These are phyloP conservation scores for Petrea volubilis DNA, from an alignment of 257 asterid genomes.

Conservation along the genomic window DNA sequence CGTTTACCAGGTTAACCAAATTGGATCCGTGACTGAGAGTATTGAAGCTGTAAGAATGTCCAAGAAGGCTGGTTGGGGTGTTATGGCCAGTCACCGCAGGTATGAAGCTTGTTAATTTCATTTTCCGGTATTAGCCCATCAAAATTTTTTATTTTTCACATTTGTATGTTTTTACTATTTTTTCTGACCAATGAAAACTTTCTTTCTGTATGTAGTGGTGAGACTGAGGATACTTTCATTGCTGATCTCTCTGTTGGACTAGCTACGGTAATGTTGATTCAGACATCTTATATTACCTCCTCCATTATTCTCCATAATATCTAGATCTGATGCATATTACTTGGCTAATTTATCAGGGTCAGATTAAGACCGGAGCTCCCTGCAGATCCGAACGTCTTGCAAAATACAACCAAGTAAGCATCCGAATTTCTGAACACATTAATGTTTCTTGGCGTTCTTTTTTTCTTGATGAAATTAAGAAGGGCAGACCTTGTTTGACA, in stretches of 20 bases:
- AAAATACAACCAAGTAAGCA: conserved; percentile 87
- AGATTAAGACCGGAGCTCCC: conserved; percentile 98
- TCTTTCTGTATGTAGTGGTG: conserved; percentile 67
- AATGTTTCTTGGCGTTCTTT: not conserved
- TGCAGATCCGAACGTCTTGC: conserved; percentile 98
- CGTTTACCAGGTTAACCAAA: conserved; percentile 84
- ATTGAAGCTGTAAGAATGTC: conserved; percentile 97
- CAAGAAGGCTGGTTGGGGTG: conserved; percentile 98
- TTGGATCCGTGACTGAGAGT: conserved; percentile 96
- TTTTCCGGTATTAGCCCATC: not conserved
- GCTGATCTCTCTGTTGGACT: conserved; percentile 96
- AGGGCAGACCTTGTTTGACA: not conserved
- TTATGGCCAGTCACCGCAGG: conserved; percentile 99
- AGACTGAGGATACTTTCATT: conserved; percentile 98
- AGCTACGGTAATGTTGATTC: conserved; percentile 64
- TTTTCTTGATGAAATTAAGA: not conserved
- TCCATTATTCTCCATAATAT: not conserved
- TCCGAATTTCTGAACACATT: not conserved
- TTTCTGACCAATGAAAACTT: not conserved
- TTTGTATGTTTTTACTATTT: too few species aligned
- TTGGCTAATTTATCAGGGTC: conserved; percentile 59
- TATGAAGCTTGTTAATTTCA: conserved; percentile 18
- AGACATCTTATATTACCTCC: not conserved
- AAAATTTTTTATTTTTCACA: not conserved
- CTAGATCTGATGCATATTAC: conserved; percentile 2